Base-by-base conservation (phyloP, 805 yeast genomes). In the Wickerhamiella spandovensis region DNA sequence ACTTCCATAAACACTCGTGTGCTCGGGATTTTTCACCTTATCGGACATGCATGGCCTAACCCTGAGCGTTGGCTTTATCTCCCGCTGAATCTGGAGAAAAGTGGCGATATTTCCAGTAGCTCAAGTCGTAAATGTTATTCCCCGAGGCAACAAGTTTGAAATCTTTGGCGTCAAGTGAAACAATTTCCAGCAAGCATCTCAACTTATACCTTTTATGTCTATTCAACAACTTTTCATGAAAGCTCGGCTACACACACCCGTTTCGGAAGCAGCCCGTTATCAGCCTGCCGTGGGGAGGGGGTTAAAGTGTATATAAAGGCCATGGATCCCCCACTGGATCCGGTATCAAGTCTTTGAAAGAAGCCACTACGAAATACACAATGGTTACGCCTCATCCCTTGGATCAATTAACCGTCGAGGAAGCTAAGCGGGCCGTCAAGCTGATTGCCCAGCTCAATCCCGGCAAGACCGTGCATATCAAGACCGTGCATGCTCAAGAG, bases 401-500 rank as follows among this genome's bases (percentile, higher is more conserved):
- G 18, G 67, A 65, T 43, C 67, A 63, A 51, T 59, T 65, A 43
- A 55, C 62, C 24, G 55, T 50, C n/a, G 62, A 49, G 17, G 69
- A 65, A 56, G 56, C 63, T 44, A 51, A 52, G 46, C 49, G 42
- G 25, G 64, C 64, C n/a, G 63, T 61, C 12, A 28, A 18, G 20
- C 53, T 63, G 12, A 47, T 65, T 30, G 54, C 51, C 45, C 49
- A 53, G 50, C 56, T 58, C 37, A 62, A 64, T 49, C 38, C 49
- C 7, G 63, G 62, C 32, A 61, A 62, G 50, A 52, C 51, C 43
- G 52, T 65, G 30, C 67, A 64, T 53, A 57, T 65, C 57, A 65
- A 65, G 56, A 56, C 54, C 39, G 53, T 65, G 13, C 61, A 57
- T 45, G 48, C 52, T 22, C 61, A 63, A 46, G 94, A 84, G 62